Evolutionary conservation across 108 stramenopile genomes (phyloP).

Genomic region (Discostella stelligeroides): DNA sequence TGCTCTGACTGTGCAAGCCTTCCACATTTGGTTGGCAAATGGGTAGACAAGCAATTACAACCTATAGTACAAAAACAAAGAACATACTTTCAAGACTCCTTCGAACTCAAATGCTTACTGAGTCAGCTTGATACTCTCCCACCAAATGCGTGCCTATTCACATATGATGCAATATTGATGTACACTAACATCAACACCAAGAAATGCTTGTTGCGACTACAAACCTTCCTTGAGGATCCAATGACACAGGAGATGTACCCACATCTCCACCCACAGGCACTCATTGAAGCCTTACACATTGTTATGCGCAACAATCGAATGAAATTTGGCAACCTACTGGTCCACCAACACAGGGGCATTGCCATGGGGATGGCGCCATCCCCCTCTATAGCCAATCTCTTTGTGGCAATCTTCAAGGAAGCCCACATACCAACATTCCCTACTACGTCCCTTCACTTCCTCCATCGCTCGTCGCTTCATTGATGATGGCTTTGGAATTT

Average conservation of each 20-base stretch:
- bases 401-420: too few species aligned
- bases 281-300: background rate
- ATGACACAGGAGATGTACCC: background rate
- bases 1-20: slow-evolving; percentile 5
- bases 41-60: background rate
- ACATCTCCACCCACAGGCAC: background rate
- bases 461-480: too few species aligned
- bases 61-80: background rate
- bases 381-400: background rate
- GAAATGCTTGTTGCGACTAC: background rate
- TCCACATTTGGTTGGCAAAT: too few species aligned
- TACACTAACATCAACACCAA: too few species aligned
- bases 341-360: too few species aligned
- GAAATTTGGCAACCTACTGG: background rate
- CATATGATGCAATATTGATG: too few species aligned
- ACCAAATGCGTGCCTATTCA: too few species aligned
- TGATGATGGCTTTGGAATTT: too few species aligned
- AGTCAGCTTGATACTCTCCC: too few species aligned
- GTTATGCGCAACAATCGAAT: background rate
- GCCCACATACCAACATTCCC: too few species aligned
- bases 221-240: background rate
- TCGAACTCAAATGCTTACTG: background rate
- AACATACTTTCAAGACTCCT: slow-evolving; percentile 11
- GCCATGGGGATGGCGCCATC: background rate
- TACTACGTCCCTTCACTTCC: too few species aligned